A percentile compares a stretch with the other conserved stretches of the same genome.
These are phyloP conservation scores for Dianthus caryophyllus DNA, from an alignment of 148 eudicot genomes.

Conservation along the genomic window DNA sequence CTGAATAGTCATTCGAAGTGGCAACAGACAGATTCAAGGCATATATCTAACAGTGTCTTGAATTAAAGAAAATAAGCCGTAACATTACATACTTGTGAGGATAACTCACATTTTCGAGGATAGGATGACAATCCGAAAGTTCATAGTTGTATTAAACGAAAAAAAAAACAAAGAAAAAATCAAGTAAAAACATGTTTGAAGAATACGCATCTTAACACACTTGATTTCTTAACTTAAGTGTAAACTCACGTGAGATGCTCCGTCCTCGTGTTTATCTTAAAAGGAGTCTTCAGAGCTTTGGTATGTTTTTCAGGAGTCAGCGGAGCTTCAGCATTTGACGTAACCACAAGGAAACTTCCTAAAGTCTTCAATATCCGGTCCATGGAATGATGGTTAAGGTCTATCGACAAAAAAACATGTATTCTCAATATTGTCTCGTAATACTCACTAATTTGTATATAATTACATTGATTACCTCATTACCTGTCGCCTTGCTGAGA, in stretches of 20 bases:
- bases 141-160: too few species aligned
- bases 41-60: too few species aligned
- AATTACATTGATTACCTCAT: not conserved
- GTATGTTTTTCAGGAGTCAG: slow-evolving; percentile 18
- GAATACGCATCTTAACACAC: too few species aligned
- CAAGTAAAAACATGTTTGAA: too few species aligned
- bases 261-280: slow-evolving; percentile 13
- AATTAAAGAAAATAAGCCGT: too few species aligned
- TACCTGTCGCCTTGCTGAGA: slow-evolving; percentile 38
- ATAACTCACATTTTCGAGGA: too few species aligned
- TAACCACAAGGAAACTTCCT: not conserved
- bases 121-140: too few species aligned
- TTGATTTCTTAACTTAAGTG: too few species aligned
- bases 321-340: slow-evolving; percentile 11
- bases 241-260: slow-evolving; percentile 26
- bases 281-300: not conserved
- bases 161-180: too few species aligned
- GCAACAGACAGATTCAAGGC: too few species aligned
- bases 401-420: not conserved
- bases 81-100: too few species aligned
- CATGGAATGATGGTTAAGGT: not conserved
- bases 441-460: not conserved
- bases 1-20: too few species aligned
- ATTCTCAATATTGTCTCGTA: not conserved
- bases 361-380: slow-evolving; percentile 24